Evolutionary conservation across 345 rosid species (phyloP).

Genomic region (Hibiscus tridactylites): DNA sequence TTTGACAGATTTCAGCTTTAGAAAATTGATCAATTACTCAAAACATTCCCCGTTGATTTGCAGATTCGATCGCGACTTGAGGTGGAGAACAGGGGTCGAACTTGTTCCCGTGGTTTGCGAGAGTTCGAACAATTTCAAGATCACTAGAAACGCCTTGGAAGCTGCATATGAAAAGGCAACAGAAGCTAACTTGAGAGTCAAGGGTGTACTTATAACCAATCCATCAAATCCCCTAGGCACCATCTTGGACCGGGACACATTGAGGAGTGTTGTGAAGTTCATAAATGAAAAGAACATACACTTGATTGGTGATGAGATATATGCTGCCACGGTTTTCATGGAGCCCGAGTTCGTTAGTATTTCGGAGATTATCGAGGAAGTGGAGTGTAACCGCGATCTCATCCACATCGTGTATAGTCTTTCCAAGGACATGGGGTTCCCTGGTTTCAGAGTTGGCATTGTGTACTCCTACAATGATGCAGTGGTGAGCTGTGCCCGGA

Average conservation of each 20-base stretch:
- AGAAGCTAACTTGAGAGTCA: conserved; percentile 44
- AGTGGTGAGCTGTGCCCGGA: conserved; percentile 58
- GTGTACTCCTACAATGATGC: conserved; percentile 77
- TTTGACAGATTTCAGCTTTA: background rate
- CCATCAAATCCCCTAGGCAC: conserved; percentile 90
- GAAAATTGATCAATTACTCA: background rate
- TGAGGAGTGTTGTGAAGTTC: conserved; percentile 49
- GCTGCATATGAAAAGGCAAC: conserved; percentile 52
- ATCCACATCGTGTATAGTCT: conserved; percentile 80
- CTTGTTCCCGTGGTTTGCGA: conserved; percentile 61
- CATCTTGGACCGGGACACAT: conserved; percentile 49
- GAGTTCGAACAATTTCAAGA: conserved; percentile 57
- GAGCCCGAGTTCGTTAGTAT: conserved; percentile 54
- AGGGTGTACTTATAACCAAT: conserved; percentile 75
- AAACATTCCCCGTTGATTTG: background rate
- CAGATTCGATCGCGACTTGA: conserved; percentile 92
- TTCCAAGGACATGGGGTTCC: conserved; percentile 90
- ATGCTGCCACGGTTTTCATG: conserved; percentile 71
- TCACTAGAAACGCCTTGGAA: conserved; percentile 63
- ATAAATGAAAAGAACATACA: conserved; percentile 71
- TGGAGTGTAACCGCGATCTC: conserved; percentile 41
- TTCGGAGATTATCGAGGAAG: conserved; percentile 59
- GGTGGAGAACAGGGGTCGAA: conserved; percentile 81
- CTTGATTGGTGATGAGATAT: conserved; percentile 71
- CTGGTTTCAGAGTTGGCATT: conserved; percentile 85